Base-by-base conservation (phyloP, 768 basidiomycete genomes). In the Auricularia cornea region DNA sequence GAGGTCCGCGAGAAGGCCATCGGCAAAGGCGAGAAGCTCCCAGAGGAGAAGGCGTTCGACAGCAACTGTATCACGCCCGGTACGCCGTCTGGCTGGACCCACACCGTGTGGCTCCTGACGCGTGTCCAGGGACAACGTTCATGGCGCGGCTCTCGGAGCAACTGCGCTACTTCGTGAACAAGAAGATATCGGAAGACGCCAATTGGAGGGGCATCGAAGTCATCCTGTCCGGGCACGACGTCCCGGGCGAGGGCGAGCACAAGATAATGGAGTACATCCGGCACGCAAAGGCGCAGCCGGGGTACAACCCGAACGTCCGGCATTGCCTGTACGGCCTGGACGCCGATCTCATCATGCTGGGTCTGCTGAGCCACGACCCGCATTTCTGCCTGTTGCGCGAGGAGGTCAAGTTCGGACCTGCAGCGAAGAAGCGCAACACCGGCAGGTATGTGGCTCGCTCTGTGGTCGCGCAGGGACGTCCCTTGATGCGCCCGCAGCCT, bases 181-280 rank as follows among this genome's bases (percentile, higher is more conserved):
- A 98, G 84, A 96, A 98, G 81, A 96, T 98, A 33, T 85, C 88
- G 0, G 97, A 99, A 72, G 97, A 99, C 75, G 84, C 97, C 2
- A 88, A 94, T 73, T 99, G 97, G 97, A 80, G 92, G 64, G 83
- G 88, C 62, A 85, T 98, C 48, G 81, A 94, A 70, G 94, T 98
- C 26, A 91, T 99, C 41, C 80, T 99, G 40, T 96, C 93, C 31
- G 97, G 97, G 12, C 94, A 98, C 74, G 96, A 99, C 69, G 95
- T 98, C 3, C 97, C 97, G 0, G 97, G 97, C 68, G 97, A 99
- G 76, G 97, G 97, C 64, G 97, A 99, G 73, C 97, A 99, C 84
- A 99, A 99, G 81, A 95, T 99, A 68, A 98, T 98, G 91, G 97
- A 98, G 73, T 99, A 95, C 76, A 98, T 99, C 72, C 89, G 97